Conservation (phyloP, 495 filamentous ascomycete genomes). For the Penicillium alfredii region DNA sequence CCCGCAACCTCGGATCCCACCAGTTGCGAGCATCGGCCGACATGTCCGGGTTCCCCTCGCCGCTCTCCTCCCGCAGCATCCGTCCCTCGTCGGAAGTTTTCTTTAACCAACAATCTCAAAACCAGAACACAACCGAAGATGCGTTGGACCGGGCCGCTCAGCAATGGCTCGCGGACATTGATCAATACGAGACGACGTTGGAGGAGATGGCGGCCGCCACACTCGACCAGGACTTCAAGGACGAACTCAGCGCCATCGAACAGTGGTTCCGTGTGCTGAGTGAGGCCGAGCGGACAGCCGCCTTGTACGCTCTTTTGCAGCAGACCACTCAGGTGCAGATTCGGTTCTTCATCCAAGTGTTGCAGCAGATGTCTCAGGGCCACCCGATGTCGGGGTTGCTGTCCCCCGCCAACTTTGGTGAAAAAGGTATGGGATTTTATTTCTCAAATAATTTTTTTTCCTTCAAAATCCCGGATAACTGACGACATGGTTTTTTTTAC, state of each 20-base stretch:
- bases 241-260: conserved; percentile 96
- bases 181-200: conserved; percentile 93
- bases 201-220: conserved; percentile 99
- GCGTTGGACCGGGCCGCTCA: conserved; percentile 88
- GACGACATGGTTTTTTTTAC: conserved; percentile 5
- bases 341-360: conserved; percentile 96
- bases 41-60: conserved; percentile 81
- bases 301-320: conserved; percentile 90
- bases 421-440: conserved; percentile 64
- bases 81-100: conserved; percentile 91
- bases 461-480: conserved; percentile 1
- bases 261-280: conserved; percentile 98
- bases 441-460: conserved; percentile 3
- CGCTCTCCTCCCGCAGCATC: conserved; percentile 70
- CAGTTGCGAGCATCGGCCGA: conserved; percentile 93
- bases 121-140: conserved; percentile 69
- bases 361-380: conserved; percentile 97
- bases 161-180: conserved; percentile 98
- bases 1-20: conserved; percentile 73
- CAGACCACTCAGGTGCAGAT: conserved; percentile 99
- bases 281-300: conserved; percentile 92
- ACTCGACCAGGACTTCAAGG: conserved; percentile 98
- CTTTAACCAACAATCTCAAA: conserved; percentile 65
- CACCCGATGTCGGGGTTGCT: conserved; percentile 96
- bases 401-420: conserved; percentile 88